phyloP scores from a whole-genome alignment of 768 basidiomycete species.

The Tricholoma sp. region DNA sequence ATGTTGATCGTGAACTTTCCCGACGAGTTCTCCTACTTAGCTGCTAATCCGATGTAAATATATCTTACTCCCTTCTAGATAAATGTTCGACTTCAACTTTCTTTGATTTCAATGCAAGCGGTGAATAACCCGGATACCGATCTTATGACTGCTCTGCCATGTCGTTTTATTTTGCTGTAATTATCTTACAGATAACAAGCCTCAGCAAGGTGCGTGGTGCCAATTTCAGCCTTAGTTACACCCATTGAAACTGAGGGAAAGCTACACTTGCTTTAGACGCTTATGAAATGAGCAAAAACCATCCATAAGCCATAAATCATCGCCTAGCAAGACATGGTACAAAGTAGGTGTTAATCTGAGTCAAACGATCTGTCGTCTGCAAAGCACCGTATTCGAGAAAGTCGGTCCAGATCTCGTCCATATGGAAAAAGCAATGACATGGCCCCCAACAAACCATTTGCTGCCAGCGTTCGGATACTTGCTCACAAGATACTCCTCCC shows the following conservation, averaged over 20 bases:
- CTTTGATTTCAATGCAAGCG: neutral
- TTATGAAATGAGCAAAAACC: too few species aligned
- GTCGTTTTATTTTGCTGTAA: too few species aligned
- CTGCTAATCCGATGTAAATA: neutral
- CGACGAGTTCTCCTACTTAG: neutral
- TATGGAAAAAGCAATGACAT: slow-evolving; percentile 31
- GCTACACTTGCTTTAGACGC: too few species aligned
- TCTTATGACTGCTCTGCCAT: neutral
- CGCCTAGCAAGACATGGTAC: too few species aligned
- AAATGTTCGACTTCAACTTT: neutral
- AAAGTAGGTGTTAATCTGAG: too few species aligned
- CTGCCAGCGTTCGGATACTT: slow-evolving; percentile 35
- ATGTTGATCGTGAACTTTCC: neutral
- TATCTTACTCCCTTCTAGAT: too few species aligned
- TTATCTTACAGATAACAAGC: too few species aligned
- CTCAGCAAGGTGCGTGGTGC: too few species aligned
- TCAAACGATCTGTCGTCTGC: too few species aligned
- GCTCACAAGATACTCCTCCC: slow-evolving; percentile 32
- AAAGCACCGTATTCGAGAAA: slow-evolving; percentile 7
- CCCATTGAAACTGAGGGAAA: too few species aligned
- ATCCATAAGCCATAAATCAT: too few species aligned
- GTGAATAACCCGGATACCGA: neutral
- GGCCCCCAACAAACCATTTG: slow-evolving; percentile 34
- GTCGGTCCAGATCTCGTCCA: slow-evolving; percentile 34
- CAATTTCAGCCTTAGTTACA: too few species aligned